Percentiles rank a stretch among this genome's conserved stretches.
Evolutionary conservation across 2,329 filamentous ascomycete species (phyloP).

Genomic region (Dothistroma septosporum): DNA sequence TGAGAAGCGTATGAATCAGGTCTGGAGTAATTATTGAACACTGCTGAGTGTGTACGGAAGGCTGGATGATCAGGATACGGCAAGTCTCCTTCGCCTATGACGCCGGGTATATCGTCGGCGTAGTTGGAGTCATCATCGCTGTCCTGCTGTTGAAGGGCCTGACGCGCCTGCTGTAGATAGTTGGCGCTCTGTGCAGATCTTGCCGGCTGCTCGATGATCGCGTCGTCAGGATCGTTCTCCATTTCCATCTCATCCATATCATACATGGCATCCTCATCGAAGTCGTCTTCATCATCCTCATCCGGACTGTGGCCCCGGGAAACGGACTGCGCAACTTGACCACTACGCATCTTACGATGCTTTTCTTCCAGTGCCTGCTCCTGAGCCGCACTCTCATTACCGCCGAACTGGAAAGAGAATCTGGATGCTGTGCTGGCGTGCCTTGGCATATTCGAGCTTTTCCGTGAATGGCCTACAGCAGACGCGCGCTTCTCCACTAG

Average conservation of each 20-base stretch:
- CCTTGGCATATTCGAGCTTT: slow-evolving; percentile 32
- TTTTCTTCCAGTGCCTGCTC: slow-evolving; percentile 69
- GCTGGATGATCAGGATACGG: slow-evolving; percentile 32
- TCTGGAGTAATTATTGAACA: slow-evolving; percentile 20
- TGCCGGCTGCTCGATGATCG: not conserved
- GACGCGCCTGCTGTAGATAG: slow-evolving; percentile 22
- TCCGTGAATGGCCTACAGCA: slow-evolving; percentile 30
- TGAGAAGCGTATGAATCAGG: slow-evolving; percentile 13
- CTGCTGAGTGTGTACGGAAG: slow-evolving; percentile 27
- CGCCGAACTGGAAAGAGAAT: slow-evolving; percentile 76
- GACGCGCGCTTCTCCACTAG: slow-evolving; percentile 31
- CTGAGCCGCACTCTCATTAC: slow-evolving; percentile 58
- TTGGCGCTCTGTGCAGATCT: slow-evolving; percentile 15
- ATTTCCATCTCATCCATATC: slow-evolving; percentile 47
- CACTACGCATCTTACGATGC: slow-evolving; percentile 41
- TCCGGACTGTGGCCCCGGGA: slow-evolving; percentile 17
- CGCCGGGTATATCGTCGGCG: slow-evolving; percentile 30
- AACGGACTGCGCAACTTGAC: slow-evolving; percentile 12
- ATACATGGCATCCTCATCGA: slow-evolving; percentile 41
- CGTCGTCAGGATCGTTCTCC: slow-evolving; percentile 13
- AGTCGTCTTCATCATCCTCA: slow-evolving; percentile 35
- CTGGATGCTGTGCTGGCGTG: slow-evolving; percentile 66
- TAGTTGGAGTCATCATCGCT: slow-evolving; percentile 37
- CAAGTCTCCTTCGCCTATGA: slow-evolving; percentile 22
- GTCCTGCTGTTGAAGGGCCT: slow-evolving; percentile 16